Base-by-base conservation (phyloP, 345 rosid species). In the Rhizophora apiculata region DNA sequence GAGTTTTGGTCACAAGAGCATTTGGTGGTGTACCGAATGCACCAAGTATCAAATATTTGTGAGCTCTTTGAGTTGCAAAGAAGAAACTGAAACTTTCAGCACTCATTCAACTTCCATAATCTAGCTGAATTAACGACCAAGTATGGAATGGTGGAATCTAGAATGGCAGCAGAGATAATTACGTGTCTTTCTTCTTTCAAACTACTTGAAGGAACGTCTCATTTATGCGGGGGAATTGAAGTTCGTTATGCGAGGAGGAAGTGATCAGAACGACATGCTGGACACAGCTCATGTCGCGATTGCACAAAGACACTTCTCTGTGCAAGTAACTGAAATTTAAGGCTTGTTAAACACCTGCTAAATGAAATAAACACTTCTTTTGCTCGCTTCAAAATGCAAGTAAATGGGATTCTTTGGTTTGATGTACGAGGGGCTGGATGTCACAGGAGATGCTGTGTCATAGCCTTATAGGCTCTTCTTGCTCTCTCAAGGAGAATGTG, bases 251-350 rank as follows among this genome's bases (percentile, higher is more conserved):
- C 11, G 26, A 24, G 57, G 30, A 16, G 36, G 16, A 22, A 46
- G 9, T 20, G 53, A 56, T 34, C 3, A 46, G 60, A 27, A 68
- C 52, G 73, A 46, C 82, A 68, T 73, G 51, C 73, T 64, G 68
- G 60, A 65, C 59, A 68, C 74, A 75, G 72, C 76, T 68, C 64
- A 64, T 19, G 9, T 8, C 4, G 6, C 21, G 27, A n/a, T 22
- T 22, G 30, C 18, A 52, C 18, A 52, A 24, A 24, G 24, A 24
- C 24, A 24, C 0, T 24, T 24, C 24, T 24, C 24, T 24, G 24
- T 24, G 24, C 24, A 24, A 24, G 24, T 24, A 24, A 24, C 24
- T 24, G 24, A 24, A 24, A 24, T 24, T 24, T 24, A 24, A 8
- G 43, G 43, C 11, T 8, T 37, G 11, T 37, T 37, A 8, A 37